These are phyloP conservation scores for Rasamsonia emersonii DNA, from an alignment of 2,329 filamentous ascomycete genomes.

Conservation along the genomic window DNA sequence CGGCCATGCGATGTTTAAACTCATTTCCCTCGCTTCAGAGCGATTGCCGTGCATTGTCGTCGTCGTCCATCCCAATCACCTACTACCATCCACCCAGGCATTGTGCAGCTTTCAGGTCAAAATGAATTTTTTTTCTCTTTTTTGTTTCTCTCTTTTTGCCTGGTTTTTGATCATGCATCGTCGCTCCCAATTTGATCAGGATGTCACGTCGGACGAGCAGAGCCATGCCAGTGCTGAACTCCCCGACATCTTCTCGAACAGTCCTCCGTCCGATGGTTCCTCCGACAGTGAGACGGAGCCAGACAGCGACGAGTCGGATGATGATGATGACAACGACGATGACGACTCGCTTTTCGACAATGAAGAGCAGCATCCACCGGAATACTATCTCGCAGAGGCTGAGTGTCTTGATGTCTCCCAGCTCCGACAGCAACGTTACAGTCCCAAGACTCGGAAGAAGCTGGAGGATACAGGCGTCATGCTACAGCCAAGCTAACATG, in stretches of 20 bases:
- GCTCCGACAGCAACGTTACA: slow-evolving; percentile 21
- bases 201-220: slow-evolving; percentile 13
- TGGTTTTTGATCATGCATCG: no score
- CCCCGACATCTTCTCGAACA: slow-evolving; percentile 12
- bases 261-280: slow-evolving; percentile 9
- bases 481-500: not conserved
- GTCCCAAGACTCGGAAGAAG: slow-evolving; percentile 15
- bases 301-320: slow-evolving; percentile 8
- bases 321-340: slow-evolving; percentile 9
- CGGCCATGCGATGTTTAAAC: no score
- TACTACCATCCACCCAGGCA: no score
- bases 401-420: slow-evolving; percentile 17
- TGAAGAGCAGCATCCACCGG: slow-evolving; percentile 12
- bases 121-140: no score
- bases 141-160: no score
- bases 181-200: no score
- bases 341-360: slow-evolving; percentile 9
- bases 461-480: slow-evolving; percentile 15
- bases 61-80: no score
- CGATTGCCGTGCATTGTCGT: no score
- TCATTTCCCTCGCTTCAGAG: no score
- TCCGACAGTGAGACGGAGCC: slow-evolving; percentile 10
- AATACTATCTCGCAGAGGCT: slow-evolving; percentile 16
- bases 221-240: slow-evolving; percentile 13
- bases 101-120: no score